A percentile compares a stretch with the other conserved stretches of the same genome.
Evolutionary conservation across 352 stramenopile species (phyloP).

Genomic region (Phytopythium sindhum): DNA sequence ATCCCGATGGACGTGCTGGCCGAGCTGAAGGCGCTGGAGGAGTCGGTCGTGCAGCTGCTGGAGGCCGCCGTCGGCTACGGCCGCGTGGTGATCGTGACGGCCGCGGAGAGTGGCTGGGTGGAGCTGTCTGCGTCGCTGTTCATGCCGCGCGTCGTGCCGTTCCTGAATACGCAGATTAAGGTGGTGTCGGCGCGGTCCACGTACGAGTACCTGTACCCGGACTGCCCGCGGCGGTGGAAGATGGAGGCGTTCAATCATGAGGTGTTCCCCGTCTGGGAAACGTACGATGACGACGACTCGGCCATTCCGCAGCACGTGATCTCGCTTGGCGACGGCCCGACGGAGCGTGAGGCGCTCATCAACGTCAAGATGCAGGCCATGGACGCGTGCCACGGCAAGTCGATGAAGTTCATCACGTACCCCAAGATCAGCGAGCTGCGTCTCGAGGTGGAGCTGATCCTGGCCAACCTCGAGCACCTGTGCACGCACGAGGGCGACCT

Average conservation of each 20-base stretch:
- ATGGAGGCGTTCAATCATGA: conserved; percentile 88
- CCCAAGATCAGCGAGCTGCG: conserved; percentile 81
- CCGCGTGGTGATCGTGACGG: conserved; percentile 87
- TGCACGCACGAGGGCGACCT: conserved; percentile 81
- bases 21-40: conserved; percentile 74
- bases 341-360: conserved; percentile 80
- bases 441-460: conserved; percentile 75
- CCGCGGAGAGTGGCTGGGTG: conserved; percentile 88
- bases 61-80: conserved; percentile 68
- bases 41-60: conserved; percentile 72
- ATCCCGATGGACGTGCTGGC: conserved; percentile 69
- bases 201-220: conserved; percentile 87
- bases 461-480: conserved; percentile 77
- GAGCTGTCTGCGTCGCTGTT: conserved; percentile 86
- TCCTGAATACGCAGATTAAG: conserved; percentile 80
- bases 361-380: conserved; percentile 85
- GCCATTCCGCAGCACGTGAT: conserved; percentile 73
- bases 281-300: conserved; percentile 47
- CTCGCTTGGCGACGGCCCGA: conserved; percentile 77
- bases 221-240: conserved; percentile 85
- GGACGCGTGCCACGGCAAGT: conserved; percentile 79
- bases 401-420: conserved; percentile 87
- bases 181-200: conserved; percentile 88
- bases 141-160: conserved; percentile 76
- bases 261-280: conserved; percentile 74